phyloP scores from a whole-genome alignment of 306 rosid genomes.

The Acacia crassicarpa region DNA sequence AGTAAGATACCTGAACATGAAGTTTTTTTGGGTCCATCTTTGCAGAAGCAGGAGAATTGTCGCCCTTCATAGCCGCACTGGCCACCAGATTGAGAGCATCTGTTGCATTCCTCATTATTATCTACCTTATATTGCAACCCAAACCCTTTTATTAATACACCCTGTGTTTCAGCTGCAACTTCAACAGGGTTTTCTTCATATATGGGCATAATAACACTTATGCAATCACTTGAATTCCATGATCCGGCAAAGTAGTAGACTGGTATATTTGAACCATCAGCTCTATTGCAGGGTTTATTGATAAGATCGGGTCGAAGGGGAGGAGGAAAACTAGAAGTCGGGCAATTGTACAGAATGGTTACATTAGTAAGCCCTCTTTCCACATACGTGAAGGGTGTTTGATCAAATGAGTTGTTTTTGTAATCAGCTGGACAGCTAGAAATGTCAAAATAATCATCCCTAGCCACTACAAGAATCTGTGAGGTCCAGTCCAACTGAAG shows the following conservation, averaged over 20 bases:
- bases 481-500: not conserved
- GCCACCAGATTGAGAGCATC: constrained; percentile 24
- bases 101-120: not conserved
- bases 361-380: not conserved
- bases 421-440: not conserved
- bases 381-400: not conserved
- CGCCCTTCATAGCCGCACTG: constrained; percentile 18
- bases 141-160: not conserved
- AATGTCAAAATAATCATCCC: constrained; percentile 25
- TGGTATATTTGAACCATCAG: not conserved
- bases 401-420: constrained; percentile 18
- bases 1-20: constrained; percentile 24
- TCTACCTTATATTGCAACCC: not conserved
- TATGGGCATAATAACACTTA: not conserved
- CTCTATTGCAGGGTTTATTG: not conserved
- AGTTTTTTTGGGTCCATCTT: not conserved
- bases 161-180: not conserved
- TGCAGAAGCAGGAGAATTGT: constrained; percentile 36
- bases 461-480: constrained; percentile 14
- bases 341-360: constrained; percentile 26
- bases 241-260: not conserved
- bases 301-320: too few relatives aligned
- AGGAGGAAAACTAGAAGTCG: not conserved
- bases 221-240: not conserved
- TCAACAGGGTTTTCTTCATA: not conserved